Conservation (phyloP, 2,329 filamentous ascomycete genomes). For the Ascochyta koolunga region DNA sequence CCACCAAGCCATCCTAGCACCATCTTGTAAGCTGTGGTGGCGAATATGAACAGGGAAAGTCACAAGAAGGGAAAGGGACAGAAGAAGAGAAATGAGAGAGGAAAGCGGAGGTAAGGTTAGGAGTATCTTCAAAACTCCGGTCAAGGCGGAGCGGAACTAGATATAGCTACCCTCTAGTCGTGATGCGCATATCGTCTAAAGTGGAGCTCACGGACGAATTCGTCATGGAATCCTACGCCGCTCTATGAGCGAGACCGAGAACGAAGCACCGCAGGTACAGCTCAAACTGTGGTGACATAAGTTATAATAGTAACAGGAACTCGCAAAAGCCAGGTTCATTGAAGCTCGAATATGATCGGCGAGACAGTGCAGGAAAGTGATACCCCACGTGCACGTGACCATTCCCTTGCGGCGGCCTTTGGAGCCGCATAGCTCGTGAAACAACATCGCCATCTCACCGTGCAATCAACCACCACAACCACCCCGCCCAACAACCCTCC, state of each 20-base stretch:
- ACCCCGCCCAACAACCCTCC: background rate
- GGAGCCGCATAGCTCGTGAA: slow-evolving; percentile 15
- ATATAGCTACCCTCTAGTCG: slow-evolving; percentile 11
- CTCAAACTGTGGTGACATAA: background rate
- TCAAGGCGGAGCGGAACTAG: slow-evolving; percentile 12
- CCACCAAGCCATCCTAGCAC: slow-evolving; percentile 49
- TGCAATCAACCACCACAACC: background rate
- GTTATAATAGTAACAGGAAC: background rate
- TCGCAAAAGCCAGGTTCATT: slow-evolving; percentile 3
- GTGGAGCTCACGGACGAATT: slow-evolving; percentile 9
- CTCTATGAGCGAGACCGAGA: background rate
- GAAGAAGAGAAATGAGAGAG: background rate
- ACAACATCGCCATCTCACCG: slow-evolving; percentile 12
- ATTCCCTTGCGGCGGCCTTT: background rate
- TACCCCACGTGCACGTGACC: slow-evolving; percentile 15
- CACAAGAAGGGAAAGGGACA: slow-evolving; percentile 6
- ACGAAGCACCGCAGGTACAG: background rate
- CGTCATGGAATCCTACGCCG: slow-evolving; percentile 1
- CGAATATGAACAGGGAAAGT: slow-evolving; percentile 4
- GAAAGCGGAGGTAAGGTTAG: slow-evolving; percentile 7
- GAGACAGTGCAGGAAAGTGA: background rate
- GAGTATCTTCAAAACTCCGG: slow-evolving; percentile 12
- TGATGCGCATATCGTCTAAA: slow-evolving; percentile 9
- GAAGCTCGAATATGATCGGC: slow-evolving; percentile 1
- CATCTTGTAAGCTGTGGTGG: slow-evolving; percentile 25